Evolutionary conservation across 176 grass and related monocot genomes (phyloP).

Genomic region (Carex scoparia): DNA sequence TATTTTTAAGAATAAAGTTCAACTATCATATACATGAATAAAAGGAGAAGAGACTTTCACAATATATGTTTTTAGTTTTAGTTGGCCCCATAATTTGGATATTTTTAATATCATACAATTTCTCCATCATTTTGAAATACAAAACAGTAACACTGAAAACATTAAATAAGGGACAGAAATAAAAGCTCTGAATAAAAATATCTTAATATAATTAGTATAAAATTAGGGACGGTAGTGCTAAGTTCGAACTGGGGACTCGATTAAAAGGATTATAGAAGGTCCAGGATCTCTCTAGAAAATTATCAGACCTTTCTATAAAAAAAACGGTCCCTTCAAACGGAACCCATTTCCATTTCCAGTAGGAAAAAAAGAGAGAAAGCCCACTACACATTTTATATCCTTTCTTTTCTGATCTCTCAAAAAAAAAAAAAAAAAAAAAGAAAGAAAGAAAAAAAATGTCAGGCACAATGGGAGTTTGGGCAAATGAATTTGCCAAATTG

Average conservation of each 20-base stretch:
- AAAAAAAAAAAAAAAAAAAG: background rate
- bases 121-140: no score
- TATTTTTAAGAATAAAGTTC: no score
- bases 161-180: background rate
- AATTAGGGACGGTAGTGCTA: background rate
- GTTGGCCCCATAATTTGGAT: no score
- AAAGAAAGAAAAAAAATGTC: background rate
- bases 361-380: background rate
- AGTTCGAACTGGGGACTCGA: background rate
- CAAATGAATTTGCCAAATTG: slow-evolving; percentile 20
- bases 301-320: background rate
- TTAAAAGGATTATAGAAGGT: background rate
- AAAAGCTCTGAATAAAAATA: background rate
- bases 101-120: no score
- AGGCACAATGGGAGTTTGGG: slow-evolving; percentile 13
- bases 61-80: no score
- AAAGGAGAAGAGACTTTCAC: no score
- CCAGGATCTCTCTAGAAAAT: background rate
- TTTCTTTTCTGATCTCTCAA: background rate
- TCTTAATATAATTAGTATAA: background rate
- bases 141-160: background rate
- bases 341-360: background rate
- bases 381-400: slow-evolving; percentile 1
- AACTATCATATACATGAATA: no score
- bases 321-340: background rate